Evolutionary conservation across 306 rosid species (phyloP).

Genomic region (Vigna mungo): DNA sequence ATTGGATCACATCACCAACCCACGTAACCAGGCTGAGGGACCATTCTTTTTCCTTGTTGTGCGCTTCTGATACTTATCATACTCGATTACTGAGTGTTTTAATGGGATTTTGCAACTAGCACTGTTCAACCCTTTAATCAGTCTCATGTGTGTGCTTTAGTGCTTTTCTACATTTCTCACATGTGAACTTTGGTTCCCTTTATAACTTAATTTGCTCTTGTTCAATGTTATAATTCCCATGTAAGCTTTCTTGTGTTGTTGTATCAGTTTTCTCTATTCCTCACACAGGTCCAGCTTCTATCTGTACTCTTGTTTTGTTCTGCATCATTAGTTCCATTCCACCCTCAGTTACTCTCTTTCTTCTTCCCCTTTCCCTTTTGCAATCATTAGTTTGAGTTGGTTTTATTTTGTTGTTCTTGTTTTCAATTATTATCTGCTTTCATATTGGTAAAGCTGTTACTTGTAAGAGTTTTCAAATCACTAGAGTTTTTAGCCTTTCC

Average conservation of each 20-base stretch:
- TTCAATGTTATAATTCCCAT: conserved; percentile 30
- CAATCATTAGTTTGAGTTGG: conserved; percentile 37
- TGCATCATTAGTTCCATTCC: neutral
- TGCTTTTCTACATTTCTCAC: conserved; percentile 37
- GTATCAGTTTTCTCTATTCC: conserved; percentile 40
- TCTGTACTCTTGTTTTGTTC: neutral
- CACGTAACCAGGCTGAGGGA: conserved; percentile 41
- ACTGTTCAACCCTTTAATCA: conserved; percentile 34
- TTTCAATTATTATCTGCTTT: conserved; percentile 7
- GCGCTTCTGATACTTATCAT: conserved; percentile 33
- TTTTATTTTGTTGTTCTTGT: conserved; percentile 37
- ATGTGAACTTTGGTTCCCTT: conserved; percentile 35
- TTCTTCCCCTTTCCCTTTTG: conserved; percentile 23
- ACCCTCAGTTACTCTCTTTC: conserved; percentile 14
- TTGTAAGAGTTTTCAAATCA: conserved; percentile 14
- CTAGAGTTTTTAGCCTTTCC: conserved; percentile 20
- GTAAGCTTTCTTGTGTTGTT: conserved; percentile 32
- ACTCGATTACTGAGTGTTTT: conserved; percentile 33
- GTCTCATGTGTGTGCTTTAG: conserved; percentile 40
- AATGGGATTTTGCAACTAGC: conserved; percentile 21
- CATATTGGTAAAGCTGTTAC: conserved; percentile 3
- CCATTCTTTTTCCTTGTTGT: conserved; percentile 43
- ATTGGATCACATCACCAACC: conserved; percentile 39
- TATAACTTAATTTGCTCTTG: conserved; percentile 6
- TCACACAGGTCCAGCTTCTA: conserved; percentile 27